A percentile compares a stretch with the other conserved stretches of the same genome.
Conservation (phyloP, 192 early-diverging fungal genomes). For the Entrophospora sp. region DNA sequence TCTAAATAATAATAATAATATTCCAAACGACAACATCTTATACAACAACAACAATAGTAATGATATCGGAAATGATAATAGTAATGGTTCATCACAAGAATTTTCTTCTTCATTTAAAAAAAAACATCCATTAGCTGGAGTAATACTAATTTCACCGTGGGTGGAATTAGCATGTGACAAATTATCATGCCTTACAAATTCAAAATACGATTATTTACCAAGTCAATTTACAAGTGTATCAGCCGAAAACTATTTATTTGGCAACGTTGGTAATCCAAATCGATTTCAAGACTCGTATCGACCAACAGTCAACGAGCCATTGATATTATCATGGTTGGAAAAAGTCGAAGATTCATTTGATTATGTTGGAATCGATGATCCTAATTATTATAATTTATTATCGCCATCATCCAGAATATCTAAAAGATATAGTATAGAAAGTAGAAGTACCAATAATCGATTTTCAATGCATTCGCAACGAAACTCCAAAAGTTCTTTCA, state of each 20-base stretch:
- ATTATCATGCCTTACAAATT: not conserved
- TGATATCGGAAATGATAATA: not conserved
- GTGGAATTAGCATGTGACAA: conserved; percentile 9
- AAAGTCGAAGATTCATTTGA: not conserved
- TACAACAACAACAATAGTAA: too few species aligned
- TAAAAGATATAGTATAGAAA: too few species aligned
- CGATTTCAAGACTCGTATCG: not conserved
- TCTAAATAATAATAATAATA: too few species aligned
- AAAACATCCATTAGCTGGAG: not conserved
- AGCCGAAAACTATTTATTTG: conserved; percentile 6
- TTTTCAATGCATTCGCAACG: too few species aligned
- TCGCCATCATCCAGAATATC: too few species aligned
- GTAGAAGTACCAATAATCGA: too few species aligned
- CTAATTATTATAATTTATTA: too few species aligned
- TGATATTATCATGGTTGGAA: not conserved
- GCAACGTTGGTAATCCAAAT: not conserved
- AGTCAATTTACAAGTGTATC: not conserved
- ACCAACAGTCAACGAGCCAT: not conserved
- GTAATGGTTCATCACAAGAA: not conserved
- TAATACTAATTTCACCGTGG: conserved; percentile 11
- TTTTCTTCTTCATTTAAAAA: not conserved
- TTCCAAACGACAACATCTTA: too few species aligned
- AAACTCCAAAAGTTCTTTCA: too few species aligned
- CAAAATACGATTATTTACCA: conserved; percentile 2
- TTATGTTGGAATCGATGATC: too few species aligned